Percentiles rank a stretch among this genome's conserved stretches.
phyloP scores from a whole-genome alignment of 345 rosid genomes.

The Mallotus nudiflorus region DNA sequence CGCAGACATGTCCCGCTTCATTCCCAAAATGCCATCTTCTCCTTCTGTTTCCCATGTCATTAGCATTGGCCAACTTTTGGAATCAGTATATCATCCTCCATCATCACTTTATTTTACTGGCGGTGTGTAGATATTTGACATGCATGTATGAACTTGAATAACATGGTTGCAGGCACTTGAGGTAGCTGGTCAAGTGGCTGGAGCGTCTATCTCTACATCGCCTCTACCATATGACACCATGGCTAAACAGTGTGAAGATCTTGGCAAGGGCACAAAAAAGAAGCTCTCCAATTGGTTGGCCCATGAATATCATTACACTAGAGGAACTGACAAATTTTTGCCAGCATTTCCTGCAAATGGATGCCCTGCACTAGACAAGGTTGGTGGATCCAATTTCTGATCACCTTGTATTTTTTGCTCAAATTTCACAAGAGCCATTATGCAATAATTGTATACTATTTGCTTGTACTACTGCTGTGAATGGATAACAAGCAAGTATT shows the following conservation, averaged over 20 bases:
- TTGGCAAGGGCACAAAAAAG: conserved; percentile 72
- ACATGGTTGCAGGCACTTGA: conserved; percentile 67
- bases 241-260: conserved; percentile 85
- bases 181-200: conserved; percentile 96
- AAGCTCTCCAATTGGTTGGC: conserved; percentile 91
- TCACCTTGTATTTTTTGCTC: neutral
- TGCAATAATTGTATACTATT: neutral
- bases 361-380: conserved; percentile 46
- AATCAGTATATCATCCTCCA: conserved; percentile 56
- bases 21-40: conserved; percentile 59
- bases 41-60: conserved; percentile 65
- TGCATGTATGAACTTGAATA: neutral
- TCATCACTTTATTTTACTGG: neutral
- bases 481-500: neutral
- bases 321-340: conserved; percentile 23
- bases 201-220: conserved; percentile 71
- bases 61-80: conserved; percentile 89
- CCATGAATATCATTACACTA: conserved; percentile 50
- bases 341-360: conserved; percentile 32
- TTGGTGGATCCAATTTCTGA: conserved; percentile 2
- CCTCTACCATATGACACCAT: conserved; percentile 83
- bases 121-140: neutral
- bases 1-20: conserved; percentile 49
- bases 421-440: neutral
- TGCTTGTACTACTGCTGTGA: neutral